Evolutionary conservation across 345 rosid genomes (phyloP).

Genomic region (Eucalyptus cloeziana): DNA sequence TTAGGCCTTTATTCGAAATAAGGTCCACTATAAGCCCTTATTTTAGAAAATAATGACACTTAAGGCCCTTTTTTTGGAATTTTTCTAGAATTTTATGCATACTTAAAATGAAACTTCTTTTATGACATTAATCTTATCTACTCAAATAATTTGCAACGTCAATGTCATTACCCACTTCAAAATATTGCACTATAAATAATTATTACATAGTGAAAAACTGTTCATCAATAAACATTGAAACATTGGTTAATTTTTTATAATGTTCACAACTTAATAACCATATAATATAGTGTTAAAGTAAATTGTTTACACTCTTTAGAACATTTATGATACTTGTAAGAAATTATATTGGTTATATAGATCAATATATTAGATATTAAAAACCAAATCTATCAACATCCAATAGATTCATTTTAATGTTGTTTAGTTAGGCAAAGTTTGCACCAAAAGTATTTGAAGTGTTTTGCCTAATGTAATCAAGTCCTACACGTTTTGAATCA

Average conservation of each 20-base stretch:
- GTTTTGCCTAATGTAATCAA: not conserved
- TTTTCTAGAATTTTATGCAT: too few species aligned
- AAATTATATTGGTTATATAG: too few species aligned
- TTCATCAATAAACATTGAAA: not conserved
- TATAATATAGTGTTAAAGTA: too few species aligned
- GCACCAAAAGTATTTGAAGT: not conserved
- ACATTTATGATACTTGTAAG: not conserved
- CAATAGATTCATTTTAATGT: not conserved
- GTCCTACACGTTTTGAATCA: too few species aligned
- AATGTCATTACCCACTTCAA: not conserved
- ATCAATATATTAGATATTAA: not conserved
- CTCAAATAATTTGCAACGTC: not conserved
- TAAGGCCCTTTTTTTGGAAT: too few species aligned
- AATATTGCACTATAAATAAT: not conserved
- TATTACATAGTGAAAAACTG: not conserved
- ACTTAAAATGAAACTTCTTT: too few species aligned
- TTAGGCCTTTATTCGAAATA: too few species aligned
- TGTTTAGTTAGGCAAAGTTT: not conserved
- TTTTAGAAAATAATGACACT: rapidly evolving
- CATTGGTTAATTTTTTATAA: not conserved
- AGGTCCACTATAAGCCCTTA: rapidly evolving
- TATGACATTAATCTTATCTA: too few species aligned
- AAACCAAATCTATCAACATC: not conserved
- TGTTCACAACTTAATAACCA: not conserved
- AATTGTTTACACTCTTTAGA: not conserved